Evolutionary conservation across 768 basidiomycete species (phyloP), one percentile per base, ranked within the genome.

Genomic region (Filobasidium floriforme): DNA sequence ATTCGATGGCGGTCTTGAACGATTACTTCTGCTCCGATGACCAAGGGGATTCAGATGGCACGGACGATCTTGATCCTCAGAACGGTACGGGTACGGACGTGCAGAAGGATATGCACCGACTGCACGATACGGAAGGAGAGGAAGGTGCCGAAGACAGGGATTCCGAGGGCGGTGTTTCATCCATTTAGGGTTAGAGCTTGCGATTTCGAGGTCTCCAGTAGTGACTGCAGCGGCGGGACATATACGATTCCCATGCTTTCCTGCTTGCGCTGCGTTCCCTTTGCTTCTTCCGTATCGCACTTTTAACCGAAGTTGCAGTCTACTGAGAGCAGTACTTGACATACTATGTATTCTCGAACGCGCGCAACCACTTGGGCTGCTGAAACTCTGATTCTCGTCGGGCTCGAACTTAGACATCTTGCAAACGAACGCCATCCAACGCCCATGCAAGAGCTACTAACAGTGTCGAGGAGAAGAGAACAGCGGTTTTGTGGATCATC

Each of bases 221-320:
- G 22, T 49, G 46, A 12, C 46, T 49, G 46, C 22, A 49, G 46
- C 22, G 14, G 18, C 46, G 46, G 46, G 46, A 49, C 46, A 49
- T 49, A 49, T 49, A 49, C 46, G 46, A 49, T 49, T 49, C 46
- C 46, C 46, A 49, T 49, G 14, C 46, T 49, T 49, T 49, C 14
- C 46, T 49, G 46, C 46, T 49, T 49, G 46, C 14, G 4, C 46
- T 9, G 32, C 32, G 32, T 37, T 37, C 32, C 32, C 32, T 37
- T 37, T 37, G 32, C 32, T 37, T 37, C n/a, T n/a, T n/a, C n/a
- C n/a, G n/a, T n/a, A n/a, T n/a, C n/a, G n/a, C n/a, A n/a, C n/a
- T n/a, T n/a, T n/a, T n/a, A n/a, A n/a, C n/a, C n/a, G n/a, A n/a
- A n/a, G n/a, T n/a, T n/a, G n/a, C n/a, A n/a, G n/a, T n/a, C n/a